phyloP scores from a whole-genome alignment of 2,329 filamentous ascomycete species.

The Ramularia collo-cygni region DNA sequence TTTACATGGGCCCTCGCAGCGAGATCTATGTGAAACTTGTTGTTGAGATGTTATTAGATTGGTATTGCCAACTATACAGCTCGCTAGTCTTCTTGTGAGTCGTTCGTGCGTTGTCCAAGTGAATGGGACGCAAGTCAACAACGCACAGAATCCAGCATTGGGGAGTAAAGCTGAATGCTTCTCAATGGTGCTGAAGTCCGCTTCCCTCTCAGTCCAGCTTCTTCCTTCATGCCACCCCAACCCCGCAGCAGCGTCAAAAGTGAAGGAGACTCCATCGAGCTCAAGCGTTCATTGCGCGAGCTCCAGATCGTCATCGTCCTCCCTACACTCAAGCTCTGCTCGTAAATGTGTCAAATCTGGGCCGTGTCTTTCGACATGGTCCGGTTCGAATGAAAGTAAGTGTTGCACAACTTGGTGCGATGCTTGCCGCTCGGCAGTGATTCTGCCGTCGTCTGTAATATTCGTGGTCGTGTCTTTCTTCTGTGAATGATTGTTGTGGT shows the following conservation, averaged over 20 bases:
- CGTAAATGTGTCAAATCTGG: conserved; percentile 6
- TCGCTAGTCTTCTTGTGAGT: conserved; percentile 3
- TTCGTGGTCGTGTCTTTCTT: too few species aligned
- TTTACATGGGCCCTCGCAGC: too few species aligned
- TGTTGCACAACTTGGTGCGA: background rate
- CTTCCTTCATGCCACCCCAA: conserved; percentile 10
- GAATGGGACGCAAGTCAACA: conserved; percentile 10
- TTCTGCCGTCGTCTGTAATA: too few species aligned
- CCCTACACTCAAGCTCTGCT: conserved; percentile 14
- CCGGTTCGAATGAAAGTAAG: conserved; percentile 2
- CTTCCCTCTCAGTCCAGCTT: conserved; percentile 8
- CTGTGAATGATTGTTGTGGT: too few species aligned
- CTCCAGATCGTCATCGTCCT: conserved; percentile 29
- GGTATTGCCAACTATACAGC: conserved; percentile 5
- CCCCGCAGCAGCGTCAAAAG: conserved; percentile 4
- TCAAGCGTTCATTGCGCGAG: conserved; percentile 21
- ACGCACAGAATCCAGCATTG: conserved; percentile 6
- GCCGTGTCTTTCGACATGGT: conserved; percentile 2
- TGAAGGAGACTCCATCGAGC: conserved; percentile 25
- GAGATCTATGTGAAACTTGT: too few species aligned
- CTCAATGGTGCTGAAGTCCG: conserved; percentile 17
- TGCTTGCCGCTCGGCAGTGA: background rate
- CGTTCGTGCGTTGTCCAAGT: conserved; percentile 10
- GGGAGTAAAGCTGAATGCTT: conserved; percentile 3
- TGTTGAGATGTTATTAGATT: conserved; percentile 1